Evolutionary conservation across 768 basidiomycete genomes (phyloP).

Genomic region (Agrocybe chaxingu): DNA sequence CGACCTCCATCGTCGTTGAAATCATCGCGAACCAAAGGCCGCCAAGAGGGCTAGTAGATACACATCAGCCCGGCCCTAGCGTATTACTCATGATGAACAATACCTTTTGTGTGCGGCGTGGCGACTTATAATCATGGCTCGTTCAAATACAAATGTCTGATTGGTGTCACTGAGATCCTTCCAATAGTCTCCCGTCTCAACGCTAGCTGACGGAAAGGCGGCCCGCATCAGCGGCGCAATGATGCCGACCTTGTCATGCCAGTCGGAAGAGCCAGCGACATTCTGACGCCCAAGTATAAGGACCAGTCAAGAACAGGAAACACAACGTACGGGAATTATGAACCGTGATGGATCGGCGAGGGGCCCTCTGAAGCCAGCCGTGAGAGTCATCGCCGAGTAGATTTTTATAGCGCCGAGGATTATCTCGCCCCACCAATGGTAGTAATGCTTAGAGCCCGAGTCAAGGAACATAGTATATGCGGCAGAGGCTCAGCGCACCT

Average conservation of each 20-base stretch:
- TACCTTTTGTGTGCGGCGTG: constrained; percentile 53
- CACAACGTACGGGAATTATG: constrained; percentile 28
- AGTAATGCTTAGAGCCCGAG: constrained; percentile 30
- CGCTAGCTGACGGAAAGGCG: constrained; percentile 59
- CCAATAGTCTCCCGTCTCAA: constrained; percentile 62
- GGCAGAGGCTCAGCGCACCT: too few relatives aligned
- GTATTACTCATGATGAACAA: neutral
- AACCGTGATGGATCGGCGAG: constrained; percentile 28
- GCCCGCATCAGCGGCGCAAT: constrained; percentile 63
- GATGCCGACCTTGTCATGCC: constrained; percentile 62
- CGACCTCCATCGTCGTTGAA: constrained; percentile 29
- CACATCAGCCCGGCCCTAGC: neutral
- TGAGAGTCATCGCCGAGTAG: constrained; percentile 25
- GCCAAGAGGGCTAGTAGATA: constrained; percentile 19
- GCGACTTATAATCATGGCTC: constrained; percentile 57
- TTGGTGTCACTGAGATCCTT: constrained; percentile 45
- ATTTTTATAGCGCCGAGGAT: constrained; percentile 42
- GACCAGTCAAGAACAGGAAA: neutral
- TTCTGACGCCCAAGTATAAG: constrained; percentile 4
- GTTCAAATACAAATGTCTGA: constrained; percentile 57
- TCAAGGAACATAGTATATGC: too few relatives aligned
- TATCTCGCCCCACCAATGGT: constrained; percentile 46
- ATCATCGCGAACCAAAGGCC: constrained; percentile 30
- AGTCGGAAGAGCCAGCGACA: constrained; percentile 24
- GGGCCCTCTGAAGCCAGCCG: constrained; percentile 2